Evolutionary conservation across 1,139 yeast genomes (phyloP), one percentile per base, ranked within the genome.

Genomic region (Kodamaea sp.): DNA sequence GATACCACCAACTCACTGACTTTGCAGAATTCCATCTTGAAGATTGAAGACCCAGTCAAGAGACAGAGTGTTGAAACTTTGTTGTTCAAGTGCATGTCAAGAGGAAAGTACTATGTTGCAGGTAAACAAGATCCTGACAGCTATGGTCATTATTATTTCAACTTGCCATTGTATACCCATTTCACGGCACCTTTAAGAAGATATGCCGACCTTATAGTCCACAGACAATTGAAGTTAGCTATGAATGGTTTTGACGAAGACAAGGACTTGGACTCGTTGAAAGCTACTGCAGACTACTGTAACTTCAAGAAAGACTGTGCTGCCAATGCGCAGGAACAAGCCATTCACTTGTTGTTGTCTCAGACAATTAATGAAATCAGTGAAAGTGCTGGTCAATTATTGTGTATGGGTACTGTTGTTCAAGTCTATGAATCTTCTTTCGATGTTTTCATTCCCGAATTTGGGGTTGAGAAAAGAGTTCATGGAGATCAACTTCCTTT

Each of bases 401-500:
- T 90, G 47, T 81, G 89, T 28, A 80, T 83, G 76, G 97, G 96
- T 10, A 80, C 89, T 10, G 94, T 92, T 25, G 66, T 89, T 23
- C 97, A 89, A 58, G 97, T 90, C 6, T 90, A 90, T 56, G 97
- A 92, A 61, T 87, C 96, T 2, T 88, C 97, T 2, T 92, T 92
- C 65, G 98, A 92, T 60, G 95, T 92, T 6, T 79, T 88, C 44
- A 74, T 92, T 42, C 97, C 97, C 1, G 97, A 88, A 49, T 83
- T 90, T 63, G 97, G 98, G 26, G 87, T 92, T 47, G 98, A 92
- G 59, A 92, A 92, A 63, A 79, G 98, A 52, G 97, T 92, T 18
- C 98, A 92, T 53, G 97, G 97, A 26, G 98, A 92, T 62, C 98
- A 92, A 59, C 70, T 92, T 38, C 98, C 98, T 11, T 69, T 92